phyloP scores from a whole-genome alignment of 2,329 filamentous ascomycete species.

The Trichophyton schoenleinii region DNA sequence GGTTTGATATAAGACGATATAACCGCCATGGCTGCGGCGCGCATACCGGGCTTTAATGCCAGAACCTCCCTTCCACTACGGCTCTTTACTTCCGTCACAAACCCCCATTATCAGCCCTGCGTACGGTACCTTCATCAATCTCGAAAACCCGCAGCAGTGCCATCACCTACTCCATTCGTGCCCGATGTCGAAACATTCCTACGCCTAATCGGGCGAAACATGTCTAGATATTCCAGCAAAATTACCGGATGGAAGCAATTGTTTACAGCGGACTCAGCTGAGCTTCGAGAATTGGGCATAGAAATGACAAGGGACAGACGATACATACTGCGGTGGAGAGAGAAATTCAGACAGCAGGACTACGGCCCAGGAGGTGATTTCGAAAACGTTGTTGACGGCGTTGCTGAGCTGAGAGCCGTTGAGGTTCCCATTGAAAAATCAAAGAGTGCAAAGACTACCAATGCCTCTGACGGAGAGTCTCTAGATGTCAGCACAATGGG shows the following conservation, averaged over 20 bases:
- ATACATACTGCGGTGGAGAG: conserved; percentile 79
- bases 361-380: conserved; percentile 77
- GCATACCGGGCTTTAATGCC: conserved; percentile 2
- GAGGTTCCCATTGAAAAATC: conserved; percentile 34
- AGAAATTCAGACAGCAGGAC: conserved; percentile 65
- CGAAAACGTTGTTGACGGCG: conserved; percentile 53
- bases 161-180: conserved; percentile 68
- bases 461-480: neutral
- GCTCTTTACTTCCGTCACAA: conserved; percentile 14
- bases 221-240: conserved; percentile 71
- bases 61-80: conserved; percentile 6
- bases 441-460: neutral
- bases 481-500: conserved; percentile 14
- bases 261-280: conserved; percentile 63
- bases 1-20: neutral
- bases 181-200: conserved; percentile 80
- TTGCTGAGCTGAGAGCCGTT: conserved; percentile 46
- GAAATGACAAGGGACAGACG: conserved; percentile 70
- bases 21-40: neutral
- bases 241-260: conserved; percentile 83
- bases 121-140: conserved; percentile 33
- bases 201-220: conserved; percentile 75
- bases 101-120: conserved; percentile 17
- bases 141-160: conserved; percentile 38
- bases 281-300: conserved; percentile 72